Conservation (phyloP, 2,329 filamentous ascomycete genomes). For the Colletotrichum sp. region DNA sequence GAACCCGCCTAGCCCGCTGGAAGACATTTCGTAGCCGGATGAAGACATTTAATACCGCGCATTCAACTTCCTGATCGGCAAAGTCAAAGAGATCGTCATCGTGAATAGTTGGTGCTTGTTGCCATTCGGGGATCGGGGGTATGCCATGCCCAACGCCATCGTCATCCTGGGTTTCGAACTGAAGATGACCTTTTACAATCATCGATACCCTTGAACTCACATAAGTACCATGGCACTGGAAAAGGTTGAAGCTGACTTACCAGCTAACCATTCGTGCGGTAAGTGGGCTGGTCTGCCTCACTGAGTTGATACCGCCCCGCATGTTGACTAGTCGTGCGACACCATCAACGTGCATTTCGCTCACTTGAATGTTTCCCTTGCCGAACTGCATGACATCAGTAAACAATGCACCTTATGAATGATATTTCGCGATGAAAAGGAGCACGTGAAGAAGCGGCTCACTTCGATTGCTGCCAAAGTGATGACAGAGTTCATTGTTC, state of each 20-base stretch:
- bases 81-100: constrained; percentile 19
- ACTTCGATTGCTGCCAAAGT: constrained; percentile 64
- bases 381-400: constrained; percentile 43
- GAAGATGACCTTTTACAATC: constrained; percentile 56
- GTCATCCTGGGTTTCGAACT: constrained; percentile 58
- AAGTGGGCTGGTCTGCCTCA: constrained; percentile 54
- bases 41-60: constrained; percentile 10
- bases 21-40: background rate
- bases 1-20: constrained; percentile 23
- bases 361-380: constrained; percentile 52
- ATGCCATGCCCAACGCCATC: constrained; percentile 53
- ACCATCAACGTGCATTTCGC: constrained; percentile 53
- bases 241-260: constrained; percentile 34
- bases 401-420: background rate
- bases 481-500: constrained; percentile 61
- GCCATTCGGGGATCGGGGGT: constrained; percentile 53
- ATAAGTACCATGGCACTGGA: rapidly evolving
- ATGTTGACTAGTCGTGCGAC: constrained; percentile 53
- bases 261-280: constrained; percentile 61
- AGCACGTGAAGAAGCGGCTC: constrained; percentile 16
- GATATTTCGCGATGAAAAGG: background rate
- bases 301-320: constrained; percentile 53
- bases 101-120: constrained; percentile 28
- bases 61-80: constrained; percentile 34
- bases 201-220: constrained; percentile 55